Evolutionary conservation across 805 yeast genomes (phyloP), one percentile per base, ranked within the genome.

Genomic region (Starmerella bombi): DNA sequence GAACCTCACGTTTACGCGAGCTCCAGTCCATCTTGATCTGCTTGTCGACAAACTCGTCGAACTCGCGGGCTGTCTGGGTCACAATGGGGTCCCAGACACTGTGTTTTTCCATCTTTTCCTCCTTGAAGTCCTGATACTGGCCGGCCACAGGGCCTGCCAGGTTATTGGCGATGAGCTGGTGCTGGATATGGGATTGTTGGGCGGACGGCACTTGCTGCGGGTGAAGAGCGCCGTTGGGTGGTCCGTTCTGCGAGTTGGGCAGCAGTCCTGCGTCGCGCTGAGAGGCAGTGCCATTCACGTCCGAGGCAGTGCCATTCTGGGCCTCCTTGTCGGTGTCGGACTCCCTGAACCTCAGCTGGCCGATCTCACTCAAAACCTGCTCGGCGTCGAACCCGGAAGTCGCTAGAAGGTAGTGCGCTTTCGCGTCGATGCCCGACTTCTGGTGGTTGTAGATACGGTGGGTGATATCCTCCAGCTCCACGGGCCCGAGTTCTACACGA

Each of bases 311-410:
- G 12, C 27, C 27, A 7, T 8, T 8, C 12, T 30, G 8, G 17
- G 31, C 17, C 22, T 34, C 35, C 8, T 12, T 35, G 16, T 31
- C 29, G 25, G 34, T 17, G 16, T 38, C 42, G 3, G 29, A 9
- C 22, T 22, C 32, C 19, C 41, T 28, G 12, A 55, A 22, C 10
- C 34, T 22, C 27, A 49, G 33, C 29, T 40, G 34, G 37, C 68
- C 66, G 45, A 69, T 56, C 50, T 70, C 58, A 59, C 62, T 44
- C 49, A 81, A 85, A 30, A 86, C 75, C 42, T 83, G 91, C 51
- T 83, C 94, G 37, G 88, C 77, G 32, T 82, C 75, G 38, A 85
- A 71, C 1, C 96, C 96, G 54, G 88, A 79, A 1, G 86, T 81
- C 5, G 95, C 94, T 33, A 88, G 64, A 30, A 91, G 63, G 58